phyloP scores from a whole-genome alignment of 2,329 filamentous ascomycete species.

The Thelonectria discophora region DNA sequence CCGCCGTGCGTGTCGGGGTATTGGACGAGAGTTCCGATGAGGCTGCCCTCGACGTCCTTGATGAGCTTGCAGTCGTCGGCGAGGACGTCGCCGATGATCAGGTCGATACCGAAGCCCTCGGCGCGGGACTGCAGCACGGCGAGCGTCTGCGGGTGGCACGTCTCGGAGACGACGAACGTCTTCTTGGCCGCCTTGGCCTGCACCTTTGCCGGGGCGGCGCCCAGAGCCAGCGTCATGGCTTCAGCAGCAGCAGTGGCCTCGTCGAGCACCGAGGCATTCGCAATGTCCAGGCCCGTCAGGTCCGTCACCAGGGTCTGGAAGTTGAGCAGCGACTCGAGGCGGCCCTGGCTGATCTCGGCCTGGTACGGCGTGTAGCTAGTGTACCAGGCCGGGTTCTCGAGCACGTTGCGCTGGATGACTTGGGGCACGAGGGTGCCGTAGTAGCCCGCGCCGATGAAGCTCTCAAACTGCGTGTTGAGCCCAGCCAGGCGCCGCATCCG shows the following conservation, averaged over 20 bases:
- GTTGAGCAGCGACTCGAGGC: constrained; percentile 90
- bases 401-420: constrained; percentile 90
- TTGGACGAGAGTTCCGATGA: constrained; percentile 90
- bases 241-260: constrained; percentile 93
- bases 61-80: constrained; percentile 70
- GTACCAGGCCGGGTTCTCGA: constrained; percentile 96
- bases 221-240: constrained; percentile 88
- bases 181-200: constrained; percentile 76
- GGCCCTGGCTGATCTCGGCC: constrained; percentile 94
- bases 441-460: constrained; percentile 88
- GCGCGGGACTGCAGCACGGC: constrained; percentile 86
- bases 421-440: constrained; percentile 84
- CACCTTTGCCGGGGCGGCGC: constrained; percentile 61
- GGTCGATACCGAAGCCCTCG: constrained; percentile 85
- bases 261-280: constrained; percentile 90
- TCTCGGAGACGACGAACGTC: constrained; percentile 83
- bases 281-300: constrained; percentile 84
- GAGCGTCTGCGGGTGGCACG: constrained; percentile 87
- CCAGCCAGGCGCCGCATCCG: constrained; percentile 67
- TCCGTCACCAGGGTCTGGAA: constrained; percentile 94
- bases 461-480: constrained; percentile 59
- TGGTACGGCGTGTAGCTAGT: constrained; percentile 98
- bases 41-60: constrained; percentile 78
- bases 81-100: constrained; percentile 79
- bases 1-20: constrained; percentile 91